phyloP scores from a whole-genome alignment of 78 protist species.

The Cavenderia fasciculata region DNA sequence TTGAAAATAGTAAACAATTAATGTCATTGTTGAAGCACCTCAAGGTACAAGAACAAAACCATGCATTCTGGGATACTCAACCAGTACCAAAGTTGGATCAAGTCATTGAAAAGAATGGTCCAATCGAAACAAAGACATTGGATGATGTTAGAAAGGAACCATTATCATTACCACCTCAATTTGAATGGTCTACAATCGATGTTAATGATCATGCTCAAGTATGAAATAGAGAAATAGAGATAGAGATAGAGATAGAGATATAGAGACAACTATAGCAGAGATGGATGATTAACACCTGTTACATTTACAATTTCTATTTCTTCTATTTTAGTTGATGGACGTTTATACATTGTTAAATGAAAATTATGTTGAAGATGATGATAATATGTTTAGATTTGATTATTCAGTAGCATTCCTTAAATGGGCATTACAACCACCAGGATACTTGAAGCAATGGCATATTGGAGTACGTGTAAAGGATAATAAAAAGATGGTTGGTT shows the following conservation, averaged over 20 bases:
- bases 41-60: no score
- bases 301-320: neutral
- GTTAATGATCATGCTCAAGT: slow-evolving; percentile 71
- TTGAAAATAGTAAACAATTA: no score
- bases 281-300: no score
- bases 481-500: slow-evolving; percentile 90
- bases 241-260: no score
- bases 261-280: no score
- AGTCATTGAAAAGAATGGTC: slow-evolving; percentile 65
- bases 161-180: slow-evolving; percentile 88
- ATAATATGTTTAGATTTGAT: slow-evolving; percentile 98
- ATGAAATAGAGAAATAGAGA: neutral
- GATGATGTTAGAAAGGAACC: slow-evolving; percentile 91
- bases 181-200: slow-evolving; percentile 91
- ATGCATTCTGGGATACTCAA: slow-evolving; percentile 95
- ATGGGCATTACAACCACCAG: slow-evolving; percentile 98
- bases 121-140: slow-evolving; percentile 83
- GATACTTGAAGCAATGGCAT: slow-evolving; percentile 90
- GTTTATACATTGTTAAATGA: slow-evolving; percentile 90
- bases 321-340: slow-evolving; percentile 77
- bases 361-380: slow-evolving; percentile 99
- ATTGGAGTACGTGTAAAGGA: slow-evolving; percentile 90
- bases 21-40: no score
- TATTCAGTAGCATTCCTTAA: slow-evolving; percentile 93
- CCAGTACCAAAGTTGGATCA: slow-evolving; percentile 90